phyloP scores from a whole-genome alignment of 257 asterid species.

The Solanum chilense region DNA sequence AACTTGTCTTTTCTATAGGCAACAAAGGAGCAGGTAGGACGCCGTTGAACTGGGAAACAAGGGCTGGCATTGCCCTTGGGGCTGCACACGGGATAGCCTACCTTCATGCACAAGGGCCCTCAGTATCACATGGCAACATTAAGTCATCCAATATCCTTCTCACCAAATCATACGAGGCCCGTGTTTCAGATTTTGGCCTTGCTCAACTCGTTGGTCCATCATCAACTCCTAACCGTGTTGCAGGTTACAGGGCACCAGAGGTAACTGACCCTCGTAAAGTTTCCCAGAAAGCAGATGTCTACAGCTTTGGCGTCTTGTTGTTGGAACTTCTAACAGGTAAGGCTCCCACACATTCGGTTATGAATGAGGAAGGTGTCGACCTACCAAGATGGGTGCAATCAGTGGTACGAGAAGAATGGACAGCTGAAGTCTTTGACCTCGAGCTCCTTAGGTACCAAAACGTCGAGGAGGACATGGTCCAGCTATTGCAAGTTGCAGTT shows the following conservation, averaged over 20 bases:
- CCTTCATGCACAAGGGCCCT: slow-evolving; percentile 37
- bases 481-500: slow-evolving; percentile 39
- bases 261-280: slow-evolving; percentile 35
- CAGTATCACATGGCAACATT: slow-evolving; percentile 39
- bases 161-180: slow-evolving; percentile 22
- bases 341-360: slow-evolving; percentile 29
- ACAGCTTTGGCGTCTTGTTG: slow-evolving; percentile 36
- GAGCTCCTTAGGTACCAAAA: slow-evolving; percentile 30
- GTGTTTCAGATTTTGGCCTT: slow-evolving; percentile 41
- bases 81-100: slow-evolving; percentile 36
- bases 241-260: slow-evolving; percentile 45
- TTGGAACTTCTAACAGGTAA: slow-evolving; percentile 39
- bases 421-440: slow-evolving; percentile 34
- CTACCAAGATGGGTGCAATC: slow-evolving; percentile 50
- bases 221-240: slow-evolving; percentile 27
- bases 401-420: slow-evolving; percentile 36
- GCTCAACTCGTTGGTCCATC: slow-evolving; percentile 33
- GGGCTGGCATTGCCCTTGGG: slow-evolving; percentile 33
- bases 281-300: slow-evolving; percentile 43
- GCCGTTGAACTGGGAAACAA: slow-evolving; percentile 45
- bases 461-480: slow-evolving; percentile 44
- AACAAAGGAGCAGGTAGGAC: slow-evolving; percentile 40
- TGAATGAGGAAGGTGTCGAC: slow-evolving; percentile 36
- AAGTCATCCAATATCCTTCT: slow-evolving; percentile 47
- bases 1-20: slow-evolving; percentile 10